A percentile compares a stretch with the other conserved stretches of the same genome.
Conservation (phyloP, 371 early-diverging fungal species). For the Rhizopus sp. region DNA sequence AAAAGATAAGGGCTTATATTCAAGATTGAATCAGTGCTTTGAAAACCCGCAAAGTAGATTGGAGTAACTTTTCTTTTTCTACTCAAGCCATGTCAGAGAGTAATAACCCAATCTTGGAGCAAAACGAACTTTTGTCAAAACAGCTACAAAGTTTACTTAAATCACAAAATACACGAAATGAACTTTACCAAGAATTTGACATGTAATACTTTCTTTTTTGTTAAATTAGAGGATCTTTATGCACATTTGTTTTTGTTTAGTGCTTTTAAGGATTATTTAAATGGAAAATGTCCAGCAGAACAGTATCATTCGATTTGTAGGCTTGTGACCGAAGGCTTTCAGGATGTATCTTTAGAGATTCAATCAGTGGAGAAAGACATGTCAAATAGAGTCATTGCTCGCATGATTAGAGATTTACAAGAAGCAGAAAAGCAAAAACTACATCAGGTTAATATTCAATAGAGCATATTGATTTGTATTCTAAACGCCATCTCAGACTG, state of each 20-base stretch:
- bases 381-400: slow-evolving; percentile 24
- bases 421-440: slow-evolving; percentile 43
- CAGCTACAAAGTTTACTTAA: slow-evolving; percentile 35
- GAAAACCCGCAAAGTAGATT: no score
- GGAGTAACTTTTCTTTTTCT: neutral
- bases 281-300: slow-evolving; percentile 37
- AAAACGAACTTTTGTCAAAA: slow-evolving; percentile 16
- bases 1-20: no score
- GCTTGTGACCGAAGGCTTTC: slow-evolving; percentile 51
- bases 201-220: slow-evolving; percentile 23
- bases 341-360: slow-evolving; percentile 45
- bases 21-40: no score
- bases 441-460: slow-evolving; percentile 24
- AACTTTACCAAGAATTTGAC: slow-evolving; percentile 46
- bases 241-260: slow-evolving; percentile 13
- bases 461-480: neutral
- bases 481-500: slow-evolving; percentile 21
- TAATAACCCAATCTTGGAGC: slow-evolving; percentile 9
- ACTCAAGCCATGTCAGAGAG: slow-evolving; percentile 3
- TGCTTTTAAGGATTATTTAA: slow-evolving; percentile 48
- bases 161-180: slow-evolving; percentile 42
- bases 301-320: slow-evolving; percentile 49
- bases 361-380: slow-evolving; percentile 35
- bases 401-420: slow-evolving; percentile 38
- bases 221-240: neutral